These are phyloP conservation scores for Pyracantha coccinea DNA, from an alignment of 331 rosid genomes.

Conservation along the genomic window DNA sequence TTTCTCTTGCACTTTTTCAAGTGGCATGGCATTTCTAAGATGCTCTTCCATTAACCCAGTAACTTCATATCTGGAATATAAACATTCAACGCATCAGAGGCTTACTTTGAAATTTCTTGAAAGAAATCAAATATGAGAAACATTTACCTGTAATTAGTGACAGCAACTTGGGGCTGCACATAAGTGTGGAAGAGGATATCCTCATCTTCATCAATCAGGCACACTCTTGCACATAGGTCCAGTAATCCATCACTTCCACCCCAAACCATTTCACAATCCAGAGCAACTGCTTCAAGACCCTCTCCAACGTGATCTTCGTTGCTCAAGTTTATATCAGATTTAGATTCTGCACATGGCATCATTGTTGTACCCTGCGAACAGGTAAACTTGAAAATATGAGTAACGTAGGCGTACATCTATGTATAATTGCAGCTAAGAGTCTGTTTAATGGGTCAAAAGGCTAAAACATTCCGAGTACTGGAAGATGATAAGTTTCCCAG, in stretches of 20 bases:
- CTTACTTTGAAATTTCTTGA: neutral
- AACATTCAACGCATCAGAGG: constrained; percentile 7
- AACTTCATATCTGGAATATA: constrained; percentile 54
- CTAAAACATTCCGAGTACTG: neutral
- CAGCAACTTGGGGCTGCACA: constrained; percentile 49
- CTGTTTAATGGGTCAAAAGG: neutral
- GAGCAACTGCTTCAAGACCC: constrained; percentile 42
- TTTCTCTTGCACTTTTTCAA: constrained; percentile 50
- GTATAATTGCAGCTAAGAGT: constrained; percentile 7
- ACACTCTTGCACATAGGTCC: constrained; percentile 75
- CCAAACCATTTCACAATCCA: constrained; percentile 88
- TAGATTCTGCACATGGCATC: constrained; percentile 18
- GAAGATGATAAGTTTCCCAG: neutral
- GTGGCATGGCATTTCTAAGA: constrained; percentile 65
- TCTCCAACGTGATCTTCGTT: constrained; percentile 18
- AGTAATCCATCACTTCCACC: constrained; percentile 86
- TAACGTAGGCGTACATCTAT: constrained; percentile 1
- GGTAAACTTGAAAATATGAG: constrained; percentile 5
- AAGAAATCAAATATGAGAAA: constrained; percentile 9
- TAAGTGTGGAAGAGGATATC: constrained; percentile 52
- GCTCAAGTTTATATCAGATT: constrained; percentile 13
- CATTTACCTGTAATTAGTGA: constrained; percentile 58
- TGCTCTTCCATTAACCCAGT: constrained; percentile 72
- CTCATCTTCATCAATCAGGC: constrained; percentile 72
- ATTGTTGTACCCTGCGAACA: constrained; percentile 41